Evolutionary conservation across 2,329 filamentous ascomycete species (phyloP), one percentile per base, ranked within the genome.

Genomic region (Scortechinia acanthostroma): DNA sequence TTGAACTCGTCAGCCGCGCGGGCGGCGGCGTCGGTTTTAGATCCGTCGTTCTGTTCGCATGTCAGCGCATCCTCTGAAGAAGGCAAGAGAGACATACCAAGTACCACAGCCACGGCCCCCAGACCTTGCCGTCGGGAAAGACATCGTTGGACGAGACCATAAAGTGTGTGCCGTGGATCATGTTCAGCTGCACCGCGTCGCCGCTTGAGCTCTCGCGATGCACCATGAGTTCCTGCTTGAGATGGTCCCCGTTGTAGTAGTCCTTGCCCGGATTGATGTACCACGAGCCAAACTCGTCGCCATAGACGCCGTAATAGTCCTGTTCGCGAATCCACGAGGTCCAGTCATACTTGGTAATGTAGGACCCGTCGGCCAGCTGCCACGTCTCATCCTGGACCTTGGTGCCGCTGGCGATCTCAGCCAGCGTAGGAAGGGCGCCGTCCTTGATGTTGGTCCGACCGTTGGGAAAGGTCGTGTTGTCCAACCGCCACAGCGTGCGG

Each of bases 371-470:
- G 0, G 60, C 60, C 21, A 59, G 64, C 44, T 68, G 60, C 70
- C 71, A 76, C 1, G 73, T 76, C 58, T 76, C 71, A 53, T 76
- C 73, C 50, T 75, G 71, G 3, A 76, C 68, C 40, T 74, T 74
- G 13, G 66, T 71, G 10, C 63, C 61, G 3, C 52, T 55, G 3
- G 58, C 46, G 46, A 73, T 73, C 33, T 71, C 64, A 2, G 56
- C 53, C 4, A 73, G 56, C 0, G 64, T 54, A 1, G 72, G 71
- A 4, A 76, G 57, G 1, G 56, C 51, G 19, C 65, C 70, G 46
- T 75, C 69, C 22, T 65, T 68, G 21, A 68, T 52, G 35, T 66
- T 62, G 0, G 67, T 74, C 30, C 63, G 60, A 1, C 69, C 72
- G 43, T 63, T 63, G 2, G 68, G 58, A 46, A 76, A 76, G 0